phyloP scores from a whole-genome alignment of 768 basidiomycete genomes.

The Fibroporia radiculosa region DNA sequence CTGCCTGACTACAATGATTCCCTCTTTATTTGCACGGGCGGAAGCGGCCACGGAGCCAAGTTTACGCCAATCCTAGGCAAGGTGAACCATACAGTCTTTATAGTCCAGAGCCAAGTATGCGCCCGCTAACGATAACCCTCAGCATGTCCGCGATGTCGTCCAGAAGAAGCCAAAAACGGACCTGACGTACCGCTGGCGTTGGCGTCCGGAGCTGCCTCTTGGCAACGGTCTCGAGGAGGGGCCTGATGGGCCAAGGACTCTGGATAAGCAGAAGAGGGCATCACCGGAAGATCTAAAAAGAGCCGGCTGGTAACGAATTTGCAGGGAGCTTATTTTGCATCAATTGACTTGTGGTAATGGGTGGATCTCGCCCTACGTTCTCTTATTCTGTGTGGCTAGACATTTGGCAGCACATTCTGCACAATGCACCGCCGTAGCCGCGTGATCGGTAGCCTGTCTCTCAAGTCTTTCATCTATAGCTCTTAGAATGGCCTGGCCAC shows the following conservation, averaged over 20 bases:
- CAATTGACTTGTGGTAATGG: too few species aligned
- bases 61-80: constrained; percentile 6
- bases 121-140: neutral
- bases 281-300: constrained; percentile 1
- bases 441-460: too few species aligned
- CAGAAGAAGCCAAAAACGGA: constrained; percentile 7
- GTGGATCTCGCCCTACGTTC: too few species aligned
- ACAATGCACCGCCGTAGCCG: too few species aligned
- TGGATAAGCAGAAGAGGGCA: constrained; percentile 3
- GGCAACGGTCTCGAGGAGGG: constrained; percentile 3
- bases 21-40: constrained; percentile 5
- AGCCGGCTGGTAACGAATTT: constrained; percentile 5
- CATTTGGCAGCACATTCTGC: too few species aligned
- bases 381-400: too few species aligned
- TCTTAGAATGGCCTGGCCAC: too few species aligned
- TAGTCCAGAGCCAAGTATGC: neutral
- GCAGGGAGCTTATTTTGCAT: too few species aligned
- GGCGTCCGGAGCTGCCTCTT: constrained; percentile 5
- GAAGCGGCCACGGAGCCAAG: constrained; percentile 4
- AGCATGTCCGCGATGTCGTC: constrained; percentile 4
- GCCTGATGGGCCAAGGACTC: constrained; percentile 2
- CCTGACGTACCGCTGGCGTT: constrained; percentile 3
- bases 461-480: too few species aligned
- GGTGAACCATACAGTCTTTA: neutral
- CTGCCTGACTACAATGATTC: constrained; percentile 3